Evolutionary conservation across 2,329 filamentous ascomycete genomes (phyloP).

Genomic region (Pestalotiopsis sp.): DNA sequence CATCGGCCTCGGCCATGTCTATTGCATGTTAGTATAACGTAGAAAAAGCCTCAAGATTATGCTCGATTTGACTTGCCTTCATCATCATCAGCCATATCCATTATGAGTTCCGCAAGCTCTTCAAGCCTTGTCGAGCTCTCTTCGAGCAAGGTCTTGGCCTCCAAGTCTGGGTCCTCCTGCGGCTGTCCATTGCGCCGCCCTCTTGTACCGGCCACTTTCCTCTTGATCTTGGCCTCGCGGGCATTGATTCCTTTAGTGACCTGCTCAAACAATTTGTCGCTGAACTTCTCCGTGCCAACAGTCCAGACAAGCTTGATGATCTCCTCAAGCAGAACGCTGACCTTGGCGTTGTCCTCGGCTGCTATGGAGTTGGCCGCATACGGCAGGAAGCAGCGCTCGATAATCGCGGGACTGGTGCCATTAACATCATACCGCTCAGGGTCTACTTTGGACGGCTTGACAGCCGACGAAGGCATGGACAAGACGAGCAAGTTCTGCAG

Average conservation of each 20-base stretch:
- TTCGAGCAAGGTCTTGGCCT: constrained; percentile 46
- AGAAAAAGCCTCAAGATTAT: constrained; percentile 2
- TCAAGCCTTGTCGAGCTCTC: constrained; percentile 47
- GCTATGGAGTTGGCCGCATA: constrained; percentile 64
- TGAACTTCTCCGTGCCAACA: constrained; percentile 36
- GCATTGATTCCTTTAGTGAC: constrained; percentile 50
- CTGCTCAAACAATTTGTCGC: constrained; percentile 38
- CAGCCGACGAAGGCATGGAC: constrained; percentile 44
- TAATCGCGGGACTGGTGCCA: constrained; percentile 45
- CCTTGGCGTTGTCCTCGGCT: constrained; percentile 70
- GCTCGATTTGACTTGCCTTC: constrained; percentile 19
- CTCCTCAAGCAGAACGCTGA: constrained; percentile 70
- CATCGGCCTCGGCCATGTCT: constrained; percentile 1
- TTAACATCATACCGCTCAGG: constrained; percentile 37
- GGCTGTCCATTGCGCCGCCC: constrained; percentile 23
- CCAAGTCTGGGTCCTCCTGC: constrained; percentile 37
- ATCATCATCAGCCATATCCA: constrained; percentile 20
- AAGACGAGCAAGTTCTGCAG: constrained; percentile 47
- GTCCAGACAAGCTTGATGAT: constrained; percentile 58
- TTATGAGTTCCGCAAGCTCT: constrained; percentile 39
- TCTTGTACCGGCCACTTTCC: constrained; percentile 37
- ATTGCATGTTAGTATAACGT: background rate
- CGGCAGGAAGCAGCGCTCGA: constrained; percentile 65
- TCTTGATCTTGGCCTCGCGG: constrained; percentile 49
- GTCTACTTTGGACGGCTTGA: constrained; percentile 44